phyloP scores from a whole-genome alignment of 2,329 filamentous ascomycete species.

The Sporothrix curviconia region DNA sequence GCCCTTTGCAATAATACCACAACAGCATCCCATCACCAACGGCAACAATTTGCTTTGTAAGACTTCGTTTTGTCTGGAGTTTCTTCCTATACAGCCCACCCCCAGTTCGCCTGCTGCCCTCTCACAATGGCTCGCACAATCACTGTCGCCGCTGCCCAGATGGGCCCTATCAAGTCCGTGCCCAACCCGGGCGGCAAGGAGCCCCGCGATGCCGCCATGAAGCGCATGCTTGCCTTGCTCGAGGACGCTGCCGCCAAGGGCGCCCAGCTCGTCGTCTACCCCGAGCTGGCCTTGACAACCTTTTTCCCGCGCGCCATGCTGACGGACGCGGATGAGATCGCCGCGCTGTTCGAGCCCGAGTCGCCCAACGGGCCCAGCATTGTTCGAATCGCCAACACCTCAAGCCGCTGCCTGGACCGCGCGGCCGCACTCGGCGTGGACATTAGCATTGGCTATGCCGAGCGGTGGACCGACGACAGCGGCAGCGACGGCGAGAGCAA shows the following conservation, averaged over 20 bases:
- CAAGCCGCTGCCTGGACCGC: constrained; percentile 41
- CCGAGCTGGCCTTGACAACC: constrained; percentile 49
- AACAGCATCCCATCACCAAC: no score
- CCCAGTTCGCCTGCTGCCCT: background rate
- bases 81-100: no score
- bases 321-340: constrained; percentile 34
- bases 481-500: constrained; percentile 24
- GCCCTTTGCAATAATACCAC: no score
- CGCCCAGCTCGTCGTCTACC: constrained; percentile 46
- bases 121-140: constrained; percentile 16
- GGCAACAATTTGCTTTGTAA: no score
- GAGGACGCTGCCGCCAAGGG: constrained; percentile 36
- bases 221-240: constrained; percentile 44
- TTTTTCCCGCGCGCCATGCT: constrained; percentile 50
- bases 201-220: constrained; percentile 36
- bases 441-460: constrained; percentile 47
- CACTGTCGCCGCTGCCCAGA: constrained; percentile 46
- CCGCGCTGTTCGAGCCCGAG: constrained; percentile 44
- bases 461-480: constrained; percentile 32
- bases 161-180: constrained; percentile 38
- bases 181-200: constrained; percentile 26
- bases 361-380: constrained; percentile 29
- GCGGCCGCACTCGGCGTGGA: constrained; percentile 43
- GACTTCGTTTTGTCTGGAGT: no score
- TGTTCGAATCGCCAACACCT: constrained; percentile 35